phyloP scores from a whole-genome alignment of 1,284 basidiomycete species.

The Fomitopsis palustris region DNA sequence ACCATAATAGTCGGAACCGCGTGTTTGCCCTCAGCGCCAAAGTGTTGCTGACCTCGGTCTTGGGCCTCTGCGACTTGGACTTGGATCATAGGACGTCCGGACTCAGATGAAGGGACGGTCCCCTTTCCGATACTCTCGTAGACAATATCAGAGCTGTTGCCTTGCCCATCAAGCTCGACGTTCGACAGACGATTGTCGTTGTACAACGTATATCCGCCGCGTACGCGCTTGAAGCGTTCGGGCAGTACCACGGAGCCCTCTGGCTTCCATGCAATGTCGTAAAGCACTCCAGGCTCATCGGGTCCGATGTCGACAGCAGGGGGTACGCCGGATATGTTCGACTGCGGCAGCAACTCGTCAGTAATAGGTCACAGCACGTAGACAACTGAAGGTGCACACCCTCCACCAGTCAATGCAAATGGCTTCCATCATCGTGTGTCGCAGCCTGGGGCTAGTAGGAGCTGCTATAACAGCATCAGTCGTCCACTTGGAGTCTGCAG shows the following conservation, averaged over 20 bases:
- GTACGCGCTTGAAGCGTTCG: constrained; percentile 31
- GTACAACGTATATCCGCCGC: background rate
- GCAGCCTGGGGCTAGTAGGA: constrained; percentile 52
- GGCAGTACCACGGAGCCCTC: constrained; percentile 50
- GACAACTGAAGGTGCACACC: constrained; percentile 20
- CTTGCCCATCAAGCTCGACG: background rate
- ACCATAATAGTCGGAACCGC: constrained; percentile 46
- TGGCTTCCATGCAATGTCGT: constrained; percentile 39
- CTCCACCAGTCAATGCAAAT: constrained; percentile 49
- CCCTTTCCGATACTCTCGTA: background rate
- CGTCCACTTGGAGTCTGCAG: background rate
- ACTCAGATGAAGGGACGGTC: background rate
- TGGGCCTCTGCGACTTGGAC: background rate
- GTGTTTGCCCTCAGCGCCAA: background rate
- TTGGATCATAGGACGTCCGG: background rate
- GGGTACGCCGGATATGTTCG: constrained; percentile 24
- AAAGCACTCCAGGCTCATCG: constrained; percentile 5
- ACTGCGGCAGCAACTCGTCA: background rate
- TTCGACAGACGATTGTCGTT: background rate
- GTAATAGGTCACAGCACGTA: background rate
- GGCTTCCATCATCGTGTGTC: constrained; percentile 45
- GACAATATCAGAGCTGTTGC: background rate
- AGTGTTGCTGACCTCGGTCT: background rate
- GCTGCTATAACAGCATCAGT: constrained; percentile 28
- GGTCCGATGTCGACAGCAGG: constrained; percentile 32